Evolutionary conservation across 495 filamentous ascomycete species (phyloP), one percentile per base, ranked within the genome.

Genomic region (Podospora fimiseda): DNA sequence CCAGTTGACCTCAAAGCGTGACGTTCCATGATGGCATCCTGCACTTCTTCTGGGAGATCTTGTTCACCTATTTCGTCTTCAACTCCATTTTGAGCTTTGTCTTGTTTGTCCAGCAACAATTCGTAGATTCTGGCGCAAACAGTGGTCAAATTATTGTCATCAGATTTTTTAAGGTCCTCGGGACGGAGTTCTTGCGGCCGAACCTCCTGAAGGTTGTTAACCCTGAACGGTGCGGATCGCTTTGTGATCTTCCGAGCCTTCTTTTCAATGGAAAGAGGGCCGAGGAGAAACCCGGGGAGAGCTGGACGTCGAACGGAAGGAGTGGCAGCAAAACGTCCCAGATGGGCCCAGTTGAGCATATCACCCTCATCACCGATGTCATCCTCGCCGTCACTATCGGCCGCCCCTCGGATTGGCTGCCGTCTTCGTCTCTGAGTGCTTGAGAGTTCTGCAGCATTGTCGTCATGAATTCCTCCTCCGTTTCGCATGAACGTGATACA

Each of bases 201-300:
- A 3, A 87, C 83, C 52, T 85, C 82, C 9, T 71, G 70, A 1
- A 85, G 76, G 55, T 85, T 80, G 37, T 83, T 82, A 1, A 78
- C 75, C 52, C 83, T 79, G 24, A 85, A 74, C 2, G 80, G 72
- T 9, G 76, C 81, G 49, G 79, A 78, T 15, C 90, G 80, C 57
- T 90, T 82, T 9, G 80, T 80, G 7, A 77, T 55, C 51, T 83
- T 83, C 2, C 90, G 81, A 5, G 72, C 74, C 55, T 89, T 88
- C 62, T 93, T 95, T 63, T 95, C 88, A 2, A 95, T 80, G 1
- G 89, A 92, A 2, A 99, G 71, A 1, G 93, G 93, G 0, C 93
- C 93, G 0, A 96, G 79, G 1, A 97, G 80, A 63, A 95, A 97
- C 2, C 88, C 84, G 1, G 88, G 81, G 9, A 92, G 80, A 2